phyloP scores from a whole-genome alignment of 306 rosid genomes.

The Begonia masoniana region DNA sequence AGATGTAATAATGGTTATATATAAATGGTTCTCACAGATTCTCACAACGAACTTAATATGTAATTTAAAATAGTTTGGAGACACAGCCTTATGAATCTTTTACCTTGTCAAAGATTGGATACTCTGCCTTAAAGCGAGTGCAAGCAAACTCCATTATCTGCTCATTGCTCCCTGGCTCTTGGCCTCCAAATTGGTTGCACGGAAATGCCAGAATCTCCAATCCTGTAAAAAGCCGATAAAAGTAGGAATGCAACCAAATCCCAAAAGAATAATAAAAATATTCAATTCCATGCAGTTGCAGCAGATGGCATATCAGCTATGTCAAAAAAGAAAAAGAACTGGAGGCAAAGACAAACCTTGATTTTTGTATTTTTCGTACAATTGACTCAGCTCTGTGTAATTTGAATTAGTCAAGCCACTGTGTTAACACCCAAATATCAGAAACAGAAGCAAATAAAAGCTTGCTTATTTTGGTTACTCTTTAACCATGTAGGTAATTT shows the following conservation, averaged over 20 bases:
- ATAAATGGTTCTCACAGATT: no score
- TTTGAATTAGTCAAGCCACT: slow-evolving; percentile 97
- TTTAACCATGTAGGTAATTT: no score
- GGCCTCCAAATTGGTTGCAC: slow-evolving; percentile 93
- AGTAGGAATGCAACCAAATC: no score
- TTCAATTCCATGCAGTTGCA: neutral
- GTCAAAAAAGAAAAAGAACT: neutral
- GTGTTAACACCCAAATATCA: slow-evolving; percentile 23
- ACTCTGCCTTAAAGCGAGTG: slow-evolving; percentile 93
- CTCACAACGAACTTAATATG: neutral
- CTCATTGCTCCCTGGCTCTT: slow-evolving; percentile 87
- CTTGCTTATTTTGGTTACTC: no score
- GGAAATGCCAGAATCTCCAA: slow-evolving; percentile 93
- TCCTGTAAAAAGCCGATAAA: slow-evolving; percentile 24
- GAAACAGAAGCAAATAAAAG: neutral
- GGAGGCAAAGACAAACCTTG: slow-evolving; percentile 42
- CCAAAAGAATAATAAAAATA: neutral
- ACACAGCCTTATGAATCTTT: neutral
- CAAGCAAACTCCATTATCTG: slow-evolving; percentile 77
- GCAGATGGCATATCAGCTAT: neutral
- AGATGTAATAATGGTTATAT: no score
- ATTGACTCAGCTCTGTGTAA: slow-evolving; percentile 79
- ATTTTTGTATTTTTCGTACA: slow-evolving; percentile 74
- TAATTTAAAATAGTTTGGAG: neutral
- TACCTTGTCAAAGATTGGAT: slow-evolving; percentile 91